These are phyloP conservation scores for Teratosphaeriaceae sp. DNA, from an alignment of 2,329 filamentous ascomycete genomes.

Conservation along the genomic window DNA sequence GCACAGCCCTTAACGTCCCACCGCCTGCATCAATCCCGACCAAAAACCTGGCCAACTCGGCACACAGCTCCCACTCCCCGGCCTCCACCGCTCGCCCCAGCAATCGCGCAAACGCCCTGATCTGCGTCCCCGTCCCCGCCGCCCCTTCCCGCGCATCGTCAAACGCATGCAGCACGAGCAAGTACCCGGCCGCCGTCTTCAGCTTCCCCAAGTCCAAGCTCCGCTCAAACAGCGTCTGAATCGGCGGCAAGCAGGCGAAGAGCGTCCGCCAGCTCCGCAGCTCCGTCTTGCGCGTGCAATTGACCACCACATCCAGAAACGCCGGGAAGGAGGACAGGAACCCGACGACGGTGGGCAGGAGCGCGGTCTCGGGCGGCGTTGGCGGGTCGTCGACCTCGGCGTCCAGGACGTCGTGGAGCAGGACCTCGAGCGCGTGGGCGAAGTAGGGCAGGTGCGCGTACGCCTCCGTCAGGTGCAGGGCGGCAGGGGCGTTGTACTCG, in stretches of 20 bases:
- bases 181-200: constrained; percentile 92
- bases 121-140: constrained; percentile 51
- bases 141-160: constrained; percentile 11
- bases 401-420: constrained; percentile 88
- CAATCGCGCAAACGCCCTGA: constrained; percentile 69
- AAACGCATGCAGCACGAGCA: constrained; percentile 86
- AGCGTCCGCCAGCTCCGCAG: constrained; percentile 90
- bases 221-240: constrained; percentile 88
- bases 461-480: constrained; percentile 72
- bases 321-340: constrained; percentile 55
- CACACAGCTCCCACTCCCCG: constrained; percentile 91
- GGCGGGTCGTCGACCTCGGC: constrained; percentile 75
- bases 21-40: constrained; percentile 87
- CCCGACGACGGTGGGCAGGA: constrained; percentile 46
- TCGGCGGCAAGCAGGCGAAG: constrained; percentile 84
- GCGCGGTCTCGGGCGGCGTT: constrained; percentile 37
- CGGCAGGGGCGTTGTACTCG: constrained; percentile 69
- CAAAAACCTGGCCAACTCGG: constrained; percentile 88
- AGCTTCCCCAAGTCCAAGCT: constrained; percentile 76
- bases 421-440: constrained; percentile 81
- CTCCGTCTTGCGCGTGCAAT: constrained; percentile 96
- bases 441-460: constrained; percentile 89
- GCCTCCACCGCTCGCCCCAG: constrained; percentile 74
- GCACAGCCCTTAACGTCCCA: constrained; percentile 65
- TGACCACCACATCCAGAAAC: constrained; percentile 91